Evolutionary conservation across 1,139 yeast genomes (phyloP), one percentile per base, ranked within the genome.

Genomic region (Geotrichum phurueaensis): DNA sequence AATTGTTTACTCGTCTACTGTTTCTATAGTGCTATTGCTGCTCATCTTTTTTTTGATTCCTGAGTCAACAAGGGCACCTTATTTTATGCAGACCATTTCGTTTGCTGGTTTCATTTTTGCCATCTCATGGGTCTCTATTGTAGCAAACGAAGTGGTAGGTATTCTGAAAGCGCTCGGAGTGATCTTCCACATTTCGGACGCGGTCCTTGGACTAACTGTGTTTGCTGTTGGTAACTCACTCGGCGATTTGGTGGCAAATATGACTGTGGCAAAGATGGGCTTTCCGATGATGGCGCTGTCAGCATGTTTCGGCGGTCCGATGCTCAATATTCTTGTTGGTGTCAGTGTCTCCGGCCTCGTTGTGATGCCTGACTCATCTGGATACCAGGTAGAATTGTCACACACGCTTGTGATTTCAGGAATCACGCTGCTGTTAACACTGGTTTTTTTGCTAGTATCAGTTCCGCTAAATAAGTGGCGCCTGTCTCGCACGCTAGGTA

Each of bases 241-340:
- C 4, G 97, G 97, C 5, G 99, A 94, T 69, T 78, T 92, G 59
- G 84, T 92, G 1, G 87, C 97, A 0, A 91, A 94, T 69, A 77
- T 87, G 57, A 88, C 96, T 0, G 85, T 94, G 58, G 94, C 97
- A 0, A 79, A 78, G 64, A 84, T 89, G 84, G 97, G 97, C 0
- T 86, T 85, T 77, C 92, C 97, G 0, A 81, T 88, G 64, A 89
- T 92, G 94, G 97, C 98, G 0, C 79, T 94, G 51, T 88, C 96
- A 15, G 97, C 98, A 0, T 92, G 97, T 70, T 89, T 91, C 73
- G 98, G 97, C 0, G 95, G 97, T 0, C 98, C 98, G 0, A 75
- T 92, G 68, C 70, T 86, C 56, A 85, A 84, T 65, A 77, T 86
- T 49, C 71, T 86, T 5, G 72, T 85, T 4, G 91, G 91, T 0